These are phyloP conservation scores for Wakefieldia striispora DNA, from an alignment of 768 basidiomycete genomes.

Conservation along the genomic window DNA sequence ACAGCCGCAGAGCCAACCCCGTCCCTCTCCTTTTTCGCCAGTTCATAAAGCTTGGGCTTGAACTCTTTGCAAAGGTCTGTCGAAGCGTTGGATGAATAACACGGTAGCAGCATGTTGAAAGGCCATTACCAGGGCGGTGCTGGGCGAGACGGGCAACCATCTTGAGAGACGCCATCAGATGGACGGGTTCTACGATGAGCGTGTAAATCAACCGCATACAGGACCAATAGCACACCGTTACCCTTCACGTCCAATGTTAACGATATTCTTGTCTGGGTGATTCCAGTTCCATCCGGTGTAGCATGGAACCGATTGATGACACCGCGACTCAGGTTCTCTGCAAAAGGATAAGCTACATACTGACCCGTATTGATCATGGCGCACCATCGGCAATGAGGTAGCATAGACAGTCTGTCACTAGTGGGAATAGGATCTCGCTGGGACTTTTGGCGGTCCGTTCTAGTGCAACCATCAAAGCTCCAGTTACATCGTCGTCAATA, in stretches of 20 bases:
- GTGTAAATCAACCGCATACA: background rate
- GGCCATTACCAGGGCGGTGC: background rate
- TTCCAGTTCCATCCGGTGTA: background rate
- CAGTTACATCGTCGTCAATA: background rate
- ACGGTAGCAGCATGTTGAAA: background rate
- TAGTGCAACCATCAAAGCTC: background rate
- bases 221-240: background rate
- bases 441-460: background rate
- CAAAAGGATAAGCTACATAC: background rate
- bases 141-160: background rate
- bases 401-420: constrained; percentile 1
- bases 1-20: constrained; percentile 6
- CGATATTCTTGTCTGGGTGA: background rate
- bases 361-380: background rate
- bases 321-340: background rate
- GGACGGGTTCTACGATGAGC: background rate
- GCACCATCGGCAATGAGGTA: background rate
- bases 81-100: background rate
- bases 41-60: background rate
- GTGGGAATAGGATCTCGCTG: background rate
- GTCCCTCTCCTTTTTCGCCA: background rate
- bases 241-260: constrained; percentile 2
- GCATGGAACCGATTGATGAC: background rate
- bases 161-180: constrained; percentile 1
- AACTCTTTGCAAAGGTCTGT: background rate